phyloP scores from a whole-genome alignment of 2,329 filamentous ascomycete species.

The Fusarium devonianum region DNA sequence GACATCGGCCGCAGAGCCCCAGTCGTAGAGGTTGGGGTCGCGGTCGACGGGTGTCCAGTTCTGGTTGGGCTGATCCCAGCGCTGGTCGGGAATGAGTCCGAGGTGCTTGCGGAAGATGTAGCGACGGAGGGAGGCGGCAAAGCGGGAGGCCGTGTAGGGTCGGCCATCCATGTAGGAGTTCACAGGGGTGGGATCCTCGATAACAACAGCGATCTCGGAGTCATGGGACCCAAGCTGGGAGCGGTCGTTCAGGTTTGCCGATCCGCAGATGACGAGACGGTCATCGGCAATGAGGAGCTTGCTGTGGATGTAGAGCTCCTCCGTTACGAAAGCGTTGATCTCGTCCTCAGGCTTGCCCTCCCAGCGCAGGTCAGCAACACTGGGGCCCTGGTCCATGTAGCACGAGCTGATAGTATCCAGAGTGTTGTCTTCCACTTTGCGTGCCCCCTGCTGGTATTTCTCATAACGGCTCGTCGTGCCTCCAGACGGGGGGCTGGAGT shows the following conservation, averaged over 20 bases:
- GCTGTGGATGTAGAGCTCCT: conserved; percentile 69
- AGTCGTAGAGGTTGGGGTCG: conserved; percentile 76
- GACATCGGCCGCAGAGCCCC: conserved; percentile 70
- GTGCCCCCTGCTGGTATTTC: conserved; percentile 75
- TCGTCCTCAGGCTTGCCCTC: conserved; percentile 62
- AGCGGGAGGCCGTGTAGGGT: conserved; percentile 74
- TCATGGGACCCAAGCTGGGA: conserved; percentile 86
- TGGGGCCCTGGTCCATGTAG: conserved; percentile 81
- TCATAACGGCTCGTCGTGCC: conserved; percentile 60
- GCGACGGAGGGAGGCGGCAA: conserved; percentile 81
- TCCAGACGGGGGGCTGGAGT: not conserved
- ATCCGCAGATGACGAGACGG: conserved; percentile 81
- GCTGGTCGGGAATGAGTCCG: conserved; percentile 79
- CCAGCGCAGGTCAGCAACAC: conserved; percentile 68
- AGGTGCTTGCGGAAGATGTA: conserved; percentile 92
- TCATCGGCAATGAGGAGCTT: conserved; percentile 85
- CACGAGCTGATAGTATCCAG: conserved; percentile 81
- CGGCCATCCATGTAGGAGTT: conserved; percentile 76
- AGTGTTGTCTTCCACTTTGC: conserved; percentile 59
- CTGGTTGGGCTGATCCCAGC: conserved; percentile 68
- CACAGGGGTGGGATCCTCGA: conserved; percentile 77
- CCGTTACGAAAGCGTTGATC: conserved; percentile 67
- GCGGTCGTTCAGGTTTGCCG: conserved; percentile 63
- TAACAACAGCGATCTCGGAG: conserved; percentile 87
- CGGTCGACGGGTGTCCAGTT: conserved; percentile 80